Base-by-base conservation (phyloP, 2,329 filamentous ascomycete genomes). In the Pseudogymnoascus sp. region DNA sequence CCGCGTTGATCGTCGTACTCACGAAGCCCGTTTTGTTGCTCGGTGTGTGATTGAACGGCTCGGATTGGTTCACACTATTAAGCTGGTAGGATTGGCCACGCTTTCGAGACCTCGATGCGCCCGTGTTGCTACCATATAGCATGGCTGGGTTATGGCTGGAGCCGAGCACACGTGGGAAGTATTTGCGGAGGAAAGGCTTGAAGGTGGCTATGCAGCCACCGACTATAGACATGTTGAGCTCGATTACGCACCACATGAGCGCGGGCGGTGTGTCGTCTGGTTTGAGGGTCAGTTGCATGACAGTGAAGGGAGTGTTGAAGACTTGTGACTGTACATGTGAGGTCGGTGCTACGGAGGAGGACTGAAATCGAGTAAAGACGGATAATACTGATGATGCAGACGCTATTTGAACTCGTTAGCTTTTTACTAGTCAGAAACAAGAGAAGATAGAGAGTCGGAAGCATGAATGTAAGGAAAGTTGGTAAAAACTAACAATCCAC, bases 401-500 rank as follows among this genome's bases (percentile, higher is more conserved):
- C 65, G 23, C 65, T 63, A 18, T 21, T 39, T 21, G 37, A 39
- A 39, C 9, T 21, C 13, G 10, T 39, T 39, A 39, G 37, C 15
- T 39, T 39, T 39, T 39, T 28, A 26, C 12, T 15, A n/a, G 8
- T 21, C 37, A 58, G 37, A 21, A 21, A 12, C 8, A 39, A 39
- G 18, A 21, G 18, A 12, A 39, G 9, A 12, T 39, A 21, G 37
- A 4, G 18, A 10, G 10, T 13, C 3, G 9, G 18, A 39, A 39
- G 18, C 18, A 39, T 39, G 37, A 39, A 68, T 66, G 52, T 63
- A 73, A 65, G 75, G 62, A 5, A 75, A 61, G 6, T 39, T 18
- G 37, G 37, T 39, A 39, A 39, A 39, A 39, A 37, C 37, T 39
- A 39, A 39, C 37, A 39, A 39, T 39, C 37, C 37, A 39, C 37